Evolutionary conservation across 768 basidiomycete genomes (phyloP), one percentile per base, ranked within the genome.

Genomic region (Suillus tomentosus): DNA sequence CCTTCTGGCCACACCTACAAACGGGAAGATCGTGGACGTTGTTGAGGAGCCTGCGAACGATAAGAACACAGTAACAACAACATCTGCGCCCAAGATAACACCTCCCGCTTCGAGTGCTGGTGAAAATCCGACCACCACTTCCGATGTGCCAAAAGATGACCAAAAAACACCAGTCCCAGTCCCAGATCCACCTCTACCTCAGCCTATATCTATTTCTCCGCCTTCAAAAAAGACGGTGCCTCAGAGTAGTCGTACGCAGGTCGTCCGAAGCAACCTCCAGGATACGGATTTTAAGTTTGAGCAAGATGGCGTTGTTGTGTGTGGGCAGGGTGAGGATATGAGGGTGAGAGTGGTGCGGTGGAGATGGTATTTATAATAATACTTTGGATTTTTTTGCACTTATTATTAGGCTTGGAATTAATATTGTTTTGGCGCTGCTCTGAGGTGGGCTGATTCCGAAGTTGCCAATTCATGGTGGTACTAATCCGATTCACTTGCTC

Each of bases 281-380:
- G 69, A 69, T 3, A 62, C 59, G 13, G 66, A 70, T 17, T 77
- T 75, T 31, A 31, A 5, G 8, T 75, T 75, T 58, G 66, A 75
- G 24, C 54, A 65, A 2, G 66, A 72, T 22, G 37, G 19, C 27
- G 60, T 77, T 37, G 7, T 66, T 11, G 42, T 76, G 60, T 67
- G 63, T 47, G 55, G 62, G 9, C 24, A 51, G 0, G 43, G 54
- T 11, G 62, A 59, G 2, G 58, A 15, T 8, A 6, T 76, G 39
- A 57, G 62, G 40, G 61, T 76, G 56, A 67, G 66, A 62, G 75
- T 76, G 51, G 43, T 73, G 42, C 66, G 74, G 47, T 74, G 74
- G 74, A 61, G 70, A 34, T 74, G 74, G 74, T 62, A 68, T 54
- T 17, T 47, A 57, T 57, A 57, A 57, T 57, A 57, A 40, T 39